Evolutionary conservation across 805 yeast genomes (phyloP), one percentile per base, ranked within the genome.

Genomic region (Myxozyma lipomycoides): DNA sequence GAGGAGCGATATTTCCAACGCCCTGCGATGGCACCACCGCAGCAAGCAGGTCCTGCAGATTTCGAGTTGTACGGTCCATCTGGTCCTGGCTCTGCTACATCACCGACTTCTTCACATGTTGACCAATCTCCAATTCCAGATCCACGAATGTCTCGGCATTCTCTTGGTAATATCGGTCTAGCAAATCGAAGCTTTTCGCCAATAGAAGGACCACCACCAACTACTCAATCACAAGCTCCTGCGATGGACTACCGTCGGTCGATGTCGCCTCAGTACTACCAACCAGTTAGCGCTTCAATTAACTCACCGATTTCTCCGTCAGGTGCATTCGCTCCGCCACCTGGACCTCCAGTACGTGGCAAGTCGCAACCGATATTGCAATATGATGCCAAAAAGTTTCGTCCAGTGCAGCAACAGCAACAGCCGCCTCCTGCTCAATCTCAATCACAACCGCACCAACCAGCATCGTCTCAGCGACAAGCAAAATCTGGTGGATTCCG

Each of bases 361-460:
- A 45, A 40, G 34, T 17, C 32, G 30, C 49, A 45, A 26, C 10
- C 43, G 12, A 21, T 40, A 3, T 17, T 48, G 15, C 32, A 28
- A 12, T 28, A 28, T 28, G 49, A 43, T 3, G 42, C 42, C 18
- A 50, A 50, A 36, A 50, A 50, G 36, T 34, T 25, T 23, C 46
- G 54, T 15, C 43, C 49, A 3, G 34, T 40, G 22, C 42, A 48
- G n/a, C 30, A 30, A 17, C 44, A 41, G 22, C 28, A 41, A 18
- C 46, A 39, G 37, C 15, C 26, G 40, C 34, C 46, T 4, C 40
- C 52, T 19, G 45, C 40, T 7, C 41, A 39, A 30, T 41, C 46
- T 25, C 15, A 34, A n/a, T 37, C 34, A 5, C 35, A 40, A 26
- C 35, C 32, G 23, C 47, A 26, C 22, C 17, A 28, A 10, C 32